These are phyloP conservation scores for Nemania sp. DNA, from an alignment of 2,329 filamentous ascomycete species.

Conservation along the genomic window DNA sequence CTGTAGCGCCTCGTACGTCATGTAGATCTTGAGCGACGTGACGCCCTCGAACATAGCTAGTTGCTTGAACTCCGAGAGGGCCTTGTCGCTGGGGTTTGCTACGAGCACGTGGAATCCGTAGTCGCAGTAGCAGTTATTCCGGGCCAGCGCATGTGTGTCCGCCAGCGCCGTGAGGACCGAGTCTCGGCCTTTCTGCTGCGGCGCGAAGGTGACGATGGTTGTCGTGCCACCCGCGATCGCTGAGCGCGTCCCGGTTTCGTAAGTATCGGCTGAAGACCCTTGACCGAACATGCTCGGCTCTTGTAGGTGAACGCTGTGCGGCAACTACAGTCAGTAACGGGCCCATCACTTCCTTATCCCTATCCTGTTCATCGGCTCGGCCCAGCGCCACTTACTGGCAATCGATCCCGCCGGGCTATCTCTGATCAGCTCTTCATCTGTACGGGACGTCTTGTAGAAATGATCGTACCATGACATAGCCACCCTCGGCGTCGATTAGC, in stretches of 20 bases:
- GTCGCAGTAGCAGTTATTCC: conserved; percentile 56
- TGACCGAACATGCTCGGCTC: conserved; percentile 45
- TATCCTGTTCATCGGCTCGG: neutral
- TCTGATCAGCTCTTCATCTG: neutral
- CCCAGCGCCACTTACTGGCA: conserved; percentile 19
- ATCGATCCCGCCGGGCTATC: conserved; percentile 47
- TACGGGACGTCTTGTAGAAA: neutral
- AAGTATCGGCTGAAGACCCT: conserved; percentile 42
- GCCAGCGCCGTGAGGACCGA: conserved; percentile 50
- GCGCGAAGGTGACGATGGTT: conserved; percentile 62
- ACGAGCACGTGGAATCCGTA: conserved; percentile 55
- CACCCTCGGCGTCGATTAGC: conserved; percentile 49
- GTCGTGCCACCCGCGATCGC: conserved; percentile 64
- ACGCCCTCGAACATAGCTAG: conserved; percentile 46
- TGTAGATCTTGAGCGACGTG: conserved; percentile 51
- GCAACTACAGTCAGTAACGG: neutral
- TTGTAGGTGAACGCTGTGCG: conserved; percentile 46
- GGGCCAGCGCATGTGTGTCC: conserved; percentile 52
- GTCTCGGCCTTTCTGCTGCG: conserved; percentile 52
- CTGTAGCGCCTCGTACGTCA: conserved; percentile 54
- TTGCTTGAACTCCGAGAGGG: conserved; percentile 46
- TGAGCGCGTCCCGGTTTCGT: conserved; percentile 52
- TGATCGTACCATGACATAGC: conserved; percentile 45
- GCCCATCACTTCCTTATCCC: neutral
- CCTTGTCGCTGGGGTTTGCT: conserved; percentile 28